phyloP scores from a whole-genome alignment of 768 basidiomycete genomes.

The Russula dissimulans region DNA sequence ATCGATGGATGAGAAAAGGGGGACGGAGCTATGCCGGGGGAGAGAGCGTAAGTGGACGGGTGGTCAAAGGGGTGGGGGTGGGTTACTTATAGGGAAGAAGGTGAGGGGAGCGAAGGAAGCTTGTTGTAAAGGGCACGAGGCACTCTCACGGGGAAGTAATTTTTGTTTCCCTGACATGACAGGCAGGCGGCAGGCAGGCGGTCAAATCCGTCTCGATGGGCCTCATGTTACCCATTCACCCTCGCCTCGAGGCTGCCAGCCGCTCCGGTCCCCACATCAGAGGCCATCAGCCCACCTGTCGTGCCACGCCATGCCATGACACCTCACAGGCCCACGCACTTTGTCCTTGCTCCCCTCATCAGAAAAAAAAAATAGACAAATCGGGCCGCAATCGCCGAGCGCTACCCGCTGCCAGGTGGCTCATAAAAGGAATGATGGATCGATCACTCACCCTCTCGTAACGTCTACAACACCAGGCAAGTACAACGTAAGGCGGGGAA shows the following conservation, averaged over 20 bases:
- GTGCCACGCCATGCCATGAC: neutral
- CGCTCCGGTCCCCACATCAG: neutral
- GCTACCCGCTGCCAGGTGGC: slow-evolving; percentile 9
- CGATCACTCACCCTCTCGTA: slow-evolving; percentile 10
- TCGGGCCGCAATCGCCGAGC: slow-evolving; percentile 16
- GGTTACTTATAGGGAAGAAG: slow-evolving; percentile 12
- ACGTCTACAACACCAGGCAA: neutral
- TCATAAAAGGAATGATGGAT: neutral
- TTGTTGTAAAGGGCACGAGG: slow-evolving; percentile 1
- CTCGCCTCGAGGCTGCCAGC: slow-evolving; percentile 6
- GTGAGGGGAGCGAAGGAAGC: neutral
- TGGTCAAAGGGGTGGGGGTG: neutral
- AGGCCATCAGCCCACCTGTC: neutral
- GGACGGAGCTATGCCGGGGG: slow-evolving; percentile 14
- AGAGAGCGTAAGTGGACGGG: slow-evolving; percentile 9
- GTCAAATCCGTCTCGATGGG: slow-evolving; percentile 4
- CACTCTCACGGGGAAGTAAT: slow-evolving; percentile 9
- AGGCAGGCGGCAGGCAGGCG: slow-evolving; percentile 9
- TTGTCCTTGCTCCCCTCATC: slow-evolving; percentile 1
- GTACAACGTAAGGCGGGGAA: neutral
- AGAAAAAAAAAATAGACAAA: slow-evolving; percentile 2
- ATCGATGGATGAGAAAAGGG: slow-evolving; percentile 12
- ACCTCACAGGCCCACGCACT: neutral
- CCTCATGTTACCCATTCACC: slow-evolving; percentile 10
- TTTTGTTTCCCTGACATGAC: slow-evolving; percentile 6